phyloP scores from a whole-genome alignment of 2,329 filamentous ascomycete species.

The Mycocentrospora acerina region DNA sequence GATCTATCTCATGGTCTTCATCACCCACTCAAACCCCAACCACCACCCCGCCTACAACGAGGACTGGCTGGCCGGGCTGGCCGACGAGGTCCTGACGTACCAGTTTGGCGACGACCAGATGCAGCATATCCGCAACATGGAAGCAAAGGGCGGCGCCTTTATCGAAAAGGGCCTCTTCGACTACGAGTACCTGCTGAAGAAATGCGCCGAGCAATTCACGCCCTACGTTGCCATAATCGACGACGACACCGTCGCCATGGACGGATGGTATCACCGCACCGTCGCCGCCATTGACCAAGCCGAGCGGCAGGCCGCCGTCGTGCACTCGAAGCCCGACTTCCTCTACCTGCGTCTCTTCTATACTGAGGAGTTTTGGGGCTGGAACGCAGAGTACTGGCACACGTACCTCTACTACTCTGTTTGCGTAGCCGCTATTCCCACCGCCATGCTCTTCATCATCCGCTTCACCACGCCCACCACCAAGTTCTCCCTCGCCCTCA shows the following conservation, averaged over 20 bases:
- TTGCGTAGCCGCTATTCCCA: conserved; percentile 17
- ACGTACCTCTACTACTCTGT: conserved; percentile 42
- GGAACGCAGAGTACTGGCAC: conserved; percentile 48
- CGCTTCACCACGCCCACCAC: conserved; percentile 20
- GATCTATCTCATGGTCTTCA: conserved; percentile 48
- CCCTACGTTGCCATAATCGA: conserved; percentile 50
- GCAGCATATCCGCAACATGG: conserved; percentile 38
- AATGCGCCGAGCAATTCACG: conserved; percentile 41
- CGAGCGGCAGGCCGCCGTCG: conserved; percentile 30
- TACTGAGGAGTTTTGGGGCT: conserved; percentile 49
- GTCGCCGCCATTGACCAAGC: conserved; percentile 39
- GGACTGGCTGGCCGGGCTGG: conserved; percentile 44
- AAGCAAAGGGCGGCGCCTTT: conserved; percentile 28
- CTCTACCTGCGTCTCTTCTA: conserved; percentile 52
- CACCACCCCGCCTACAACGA: conserved; percentile 45
- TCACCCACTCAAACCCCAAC: conserved; percentile 47
- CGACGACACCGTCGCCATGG: conserved; percentile 50
- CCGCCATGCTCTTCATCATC: conserved; percentile 30
- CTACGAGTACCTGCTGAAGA: conserved; percentile 46
- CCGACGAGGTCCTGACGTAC: conserved; percentile 48
- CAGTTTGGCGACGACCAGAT: conserved; percentile 35
- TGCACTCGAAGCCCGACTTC: conserved; percentile 29
- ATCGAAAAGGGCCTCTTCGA: conserved; percentile 49
- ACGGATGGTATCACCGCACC: conserved; percentile 51
- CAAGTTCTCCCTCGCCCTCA: conserved; percentile 18